Percentiles rank a stretch among this genome's conserved stretches.
These are phyloP conservation scores for Nepenthes mirabilis DNA, from an alignment of 148 eudicot genomes.

Conservation along the genomic window DNA sequence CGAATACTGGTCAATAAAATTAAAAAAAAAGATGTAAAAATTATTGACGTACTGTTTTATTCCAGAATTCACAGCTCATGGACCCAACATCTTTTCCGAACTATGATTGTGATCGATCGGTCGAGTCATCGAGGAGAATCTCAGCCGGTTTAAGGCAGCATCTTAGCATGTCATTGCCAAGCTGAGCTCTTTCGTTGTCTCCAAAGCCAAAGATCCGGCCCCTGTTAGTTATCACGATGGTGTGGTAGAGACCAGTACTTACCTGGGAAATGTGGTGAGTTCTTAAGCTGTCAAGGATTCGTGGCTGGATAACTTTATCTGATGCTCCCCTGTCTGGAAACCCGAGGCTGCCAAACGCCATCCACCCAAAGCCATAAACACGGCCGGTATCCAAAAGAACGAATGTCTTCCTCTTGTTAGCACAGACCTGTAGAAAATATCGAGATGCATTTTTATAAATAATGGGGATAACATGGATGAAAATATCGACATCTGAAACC, in stretches of 20 bases:
- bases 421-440: conserved; percentile 61
- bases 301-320: conserved; percentile 55
- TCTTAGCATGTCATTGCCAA: conserved; percentile 66
- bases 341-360: conserved; percentile 93
- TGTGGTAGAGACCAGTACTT: conserved; percentile 89
- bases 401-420: conserved; percentile 87
- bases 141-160: conserved; percentile 72
- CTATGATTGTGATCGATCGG: conserved; percentile 1
- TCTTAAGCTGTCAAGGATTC: conserved; percentile 53
- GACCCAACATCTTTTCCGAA: too few species aligned
- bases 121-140: conserved; percentile 33
- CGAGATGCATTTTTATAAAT: too few species aligned
- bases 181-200: conserved; percentile 91
- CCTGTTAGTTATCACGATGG: conserved; percentile 53
- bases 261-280: conserved; percentile 66
- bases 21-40: too few species aligned
- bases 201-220: conserved; percentile 92
- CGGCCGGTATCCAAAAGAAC: conserved; percentile 69
- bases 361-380: conserved; percentile 85
- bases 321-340: conserved; percentile 65
- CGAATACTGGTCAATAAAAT: too few species aligned
- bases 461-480: too few species aligned
- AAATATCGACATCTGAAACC: too few species aligned
- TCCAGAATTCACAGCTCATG: too few species aligned
- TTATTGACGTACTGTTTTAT: too few species aligned